A percentile compares a stretch with the other conserved stretches of the same genome.
Conservation (phyloP, 768 basidiomycete species). For the Tubosaeta sp. region DNA sequence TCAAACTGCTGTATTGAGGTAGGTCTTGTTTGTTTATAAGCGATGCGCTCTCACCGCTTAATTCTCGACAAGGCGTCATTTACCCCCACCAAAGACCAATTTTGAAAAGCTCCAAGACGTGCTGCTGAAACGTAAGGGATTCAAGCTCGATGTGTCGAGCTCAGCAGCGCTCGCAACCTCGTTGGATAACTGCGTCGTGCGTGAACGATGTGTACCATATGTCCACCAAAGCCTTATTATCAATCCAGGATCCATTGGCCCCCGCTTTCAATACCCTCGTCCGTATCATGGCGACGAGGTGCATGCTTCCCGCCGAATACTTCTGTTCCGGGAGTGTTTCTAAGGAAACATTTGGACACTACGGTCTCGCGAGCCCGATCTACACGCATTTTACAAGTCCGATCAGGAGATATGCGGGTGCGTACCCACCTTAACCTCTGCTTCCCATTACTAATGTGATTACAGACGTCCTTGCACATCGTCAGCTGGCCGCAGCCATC, state of each 20-base stretch:
- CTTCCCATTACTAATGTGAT: neutral
- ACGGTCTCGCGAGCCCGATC: conserved; percentile 94
- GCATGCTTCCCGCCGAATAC: conserved; percentile 98
- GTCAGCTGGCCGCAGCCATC: conserved; percentile 90
- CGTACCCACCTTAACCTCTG: conserved; percentile 12
- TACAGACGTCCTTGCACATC: conserved; percentile 86
- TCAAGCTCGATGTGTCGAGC: conserved; percentile 84
- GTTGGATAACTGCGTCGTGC: conserved; percentile 80
- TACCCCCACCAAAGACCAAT: conserved; percentile 87
- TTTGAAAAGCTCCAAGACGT: conserved; percentile 97
- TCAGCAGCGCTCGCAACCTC: conserved; percentile 88
- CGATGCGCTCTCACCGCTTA: neutral
- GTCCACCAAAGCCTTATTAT: neutral
- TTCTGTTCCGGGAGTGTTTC: conserved; percentile 94
- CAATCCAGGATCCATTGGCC: conserved; percentile 64
- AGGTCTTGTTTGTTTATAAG: too few relatives aligned
- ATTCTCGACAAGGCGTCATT: conserved; percentile 61
- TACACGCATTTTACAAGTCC: conserved; percentile 99
- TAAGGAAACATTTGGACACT: conserved; percentile 91
- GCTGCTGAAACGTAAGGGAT: conserved; percentile 75
- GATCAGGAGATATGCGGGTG: conserved; percentile 92
- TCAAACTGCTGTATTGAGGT: conserved; percentile 91
- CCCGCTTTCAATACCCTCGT: conserved; percentile 97
- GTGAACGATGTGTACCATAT: conserved; percentile 25
- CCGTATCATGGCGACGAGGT: conserved; percentile 97